A percentile compares a stretch with the other conserved stretches of the same genome.
Evolutionary conservation across 1,139 yeast genomes (phyloP).

Genomic region (Candida gigantensis): DNA sequence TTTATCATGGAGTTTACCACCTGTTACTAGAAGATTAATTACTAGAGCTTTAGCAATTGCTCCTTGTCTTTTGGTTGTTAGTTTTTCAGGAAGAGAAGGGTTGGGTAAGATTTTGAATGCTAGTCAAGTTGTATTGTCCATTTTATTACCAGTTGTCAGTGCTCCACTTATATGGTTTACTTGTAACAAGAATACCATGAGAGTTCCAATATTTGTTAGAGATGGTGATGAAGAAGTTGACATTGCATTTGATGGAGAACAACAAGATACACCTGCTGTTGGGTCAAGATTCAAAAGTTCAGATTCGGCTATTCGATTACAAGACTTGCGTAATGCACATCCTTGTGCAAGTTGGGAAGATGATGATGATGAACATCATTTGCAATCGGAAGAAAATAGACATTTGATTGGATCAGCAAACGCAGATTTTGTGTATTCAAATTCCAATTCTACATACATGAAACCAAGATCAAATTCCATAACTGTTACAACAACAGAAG

Average conservation of each 20-base stretch:
- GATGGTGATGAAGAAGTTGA: slow-evolving; percentile 33
- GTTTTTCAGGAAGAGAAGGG: slow-evolving; percentile 82
- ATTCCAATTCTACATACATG: slow-evolving; percentile 4
- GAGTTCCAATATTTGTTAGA: slow-evolving; percentile 51
- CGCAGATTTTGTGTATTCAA: slow-evolving; percentile 9
- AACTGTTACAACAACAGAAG: slow-evolving; percentile 2
- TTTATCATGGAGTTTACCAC: slow-evolving; percentile 78
- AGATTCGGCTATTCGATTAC: slow-evolving; percentile 46
- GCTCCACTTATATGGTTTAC: slow-evolving; percentile 91
- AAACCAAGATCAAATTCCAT: slow-evolving; percentile 7
- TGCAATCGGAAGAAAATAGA: slow-evolving; percentile 18
- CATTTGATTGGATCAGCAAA: slow-evolving; percentile 12
- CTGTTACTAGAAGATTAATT: slow-evolving; percentile 79
- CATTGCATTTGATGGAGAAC: slow-evolving; percentile 22
- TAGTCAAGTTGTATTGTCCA: slow-evolving; percentile 83
- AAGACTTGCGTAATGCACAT: slow-evolving; percentile 44
- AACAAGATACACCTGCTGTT: slow-evolving; percentile 8
- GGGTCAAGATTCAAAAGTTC: slow-evolving; percentile 29
- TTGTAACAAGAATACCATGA: slow-evolving; percentile 72
- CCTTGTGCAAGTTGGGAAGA: slow-evolving; percentile 51
- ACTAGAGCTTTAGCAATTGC: slow-evolving; percentile 85
- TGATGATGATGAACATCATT: slow-evolving; percentile 26
- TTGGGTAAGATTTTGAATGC: slow-evolving; percentile 77
- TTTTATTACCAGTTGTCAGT: slow-evolving; percentile 83
- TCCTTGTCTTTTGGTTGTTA: slow-evolving; percentile 83